Evolutionary conservation across 805 yeast genomes (phyloP), one percentile per base, ranked within the genome.

Genomic region (Jamesozyma lodderae): DNA sequence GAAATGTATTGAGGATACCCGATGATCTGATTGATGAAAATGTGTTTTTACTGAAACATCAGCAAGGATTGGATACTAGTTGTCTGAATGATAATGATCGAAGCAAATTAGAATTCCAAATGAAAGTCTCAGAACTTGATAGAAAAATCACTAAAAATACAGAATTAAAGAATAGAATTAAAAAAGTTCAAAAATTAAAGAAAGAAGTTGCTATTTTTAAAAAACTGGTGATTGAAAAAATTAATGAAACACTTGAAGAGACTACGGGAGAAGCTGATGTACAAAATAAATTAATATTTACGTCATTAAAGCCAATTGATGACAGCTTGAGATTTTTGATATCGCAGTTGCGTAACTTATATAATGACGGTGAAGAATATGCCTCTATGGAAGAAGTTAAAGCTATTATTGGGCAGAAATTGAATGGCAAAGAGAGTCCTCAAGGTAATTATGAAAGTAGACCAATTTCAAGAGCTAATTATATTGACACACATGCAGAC

Each of bases 1-100:
- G 95, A 52, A 88, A 88, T 54, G 74, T 88, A 10, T 66, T 88
- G 38, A 72, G 71, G 10, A 64, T 88, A 14, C 95, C 95, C 0
- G 60, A 60, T 4, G 81, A 77, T 11, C 63, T 84, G 24, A 67
- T 81, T 1, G 70, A 69, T 3, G 72, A 64, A 10, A 94, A 95
- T 5, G 77, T 75, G 67, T 62, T 88, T 39, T 59, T 80, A 34
- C 62, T 87, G 34, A 69, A 69, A 35, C 92, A 85, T 52, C 92
- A 88, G 41, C 69, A 72, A 36, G 75, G 69, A 1, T 49, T 81
- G n/a, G 61, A 42, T 18, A 3, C 24, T 48, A 48, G 46, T 4
- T 13, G 24, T 31, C 23, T 45, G 1, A 41, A 47, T 27, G 40
- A 41, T 6, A 27, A 27, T 6, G 37, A 44, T 22, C 33, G 38